Base-by-base conservation (phyloP, 1,139 yeast genomes). In the Pichia sp. region DNA sequence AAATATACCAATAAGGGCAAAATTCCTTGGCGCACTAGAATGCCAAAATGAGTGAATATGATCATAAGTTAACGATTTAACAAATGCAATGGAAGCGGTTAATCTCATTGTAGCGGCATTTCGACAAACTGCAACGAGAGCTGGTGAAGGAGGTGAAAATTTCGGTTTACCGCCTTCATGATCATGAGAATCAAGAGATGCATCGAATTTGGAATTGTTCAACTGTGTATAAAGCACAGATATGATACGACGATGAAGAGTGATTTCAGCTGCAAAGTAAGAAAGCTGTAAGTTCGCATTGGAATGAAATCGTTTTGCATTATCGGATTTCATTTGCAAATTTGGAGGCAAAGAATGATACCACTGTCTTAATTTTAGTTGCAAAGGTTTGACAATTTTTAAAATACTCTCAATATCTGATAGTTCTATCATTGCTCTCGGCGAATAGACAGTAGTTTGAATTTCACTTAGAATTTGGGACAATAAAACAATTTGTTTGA, bases 1-100 rank as follows among this genome's bases (percentile, higher is more conserved):
- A 69, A 88, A 88, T 0, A 91, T 77, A 3, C 95, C 95, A 41
- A 86, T 84, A 35, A 84, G 63, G 3, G 94, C 79, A 49, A 88
- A 77, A 55, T 83, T 84, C 10, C 84, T 72, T 0, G 89, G 71
- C 0, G 95, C 74, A 4, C 88, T 78, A 2, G 88, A 75, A 60
- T 84, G 91, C 96, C 96, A 88, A 60, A 85, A 86, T 9, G 93
- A 77, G 55, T 79, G 88, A 39, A 84, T 73, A 55, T 86, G 95
- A 50, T 85, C 95, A 3, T 83, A 82, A 51, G 79, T 79, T 54
- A 88, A 69, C 45, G 77, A 81, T 43, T 81, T 65, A 10, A 85
- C 81, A 62, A 86, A 84, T 41, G 84, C 93, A 46, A 85, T 74
- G 1, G 95, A 83, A 0, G 95, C 95, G 15, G 77, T 62, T 14